Evolutionary conservation across 176 grass and related monocot genomes (phyloP).

Genomic region (Chloris gayana): DNA sequence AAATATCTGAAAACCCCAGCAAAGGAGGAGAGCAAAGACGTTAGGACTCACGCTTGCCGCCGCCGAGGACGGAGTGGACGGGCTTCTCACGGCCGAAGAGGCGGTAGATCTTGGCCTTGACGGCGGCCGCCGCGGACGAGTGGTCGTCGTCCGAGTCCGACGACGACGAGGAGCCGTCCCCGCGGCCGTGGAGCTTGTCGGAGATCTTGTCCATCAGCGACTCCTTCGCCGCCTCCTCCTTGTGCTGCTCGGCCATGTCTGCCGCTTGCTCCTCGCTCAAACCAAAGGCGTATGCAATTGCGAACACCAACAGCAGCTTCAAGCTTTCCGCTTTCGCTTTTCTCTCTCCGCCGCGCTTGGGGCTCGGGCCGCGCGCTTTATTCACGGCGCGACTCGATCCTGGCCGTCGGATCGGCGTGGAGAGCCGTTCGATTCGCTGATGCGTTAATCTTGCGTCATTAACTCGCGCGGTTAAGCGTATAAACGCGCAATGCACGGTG

Average conservation of each 20-base stretch:
- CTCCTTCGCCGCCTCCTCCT: conserved; percentile 54
- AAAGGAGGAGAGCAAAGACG: background rate
- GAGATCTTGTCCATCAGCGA: conserved; percentile 66
- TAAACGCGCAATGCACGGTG: background rate
- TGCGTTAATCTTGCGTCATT: background rate
- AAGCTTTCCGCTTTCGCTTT: background rate
- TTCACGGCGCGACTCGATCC: background rate
- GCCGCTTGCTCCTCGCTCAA: background rate
- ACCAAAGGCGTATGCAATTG: background rate
- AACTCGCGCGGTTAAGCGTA: conserved; percentile 15
- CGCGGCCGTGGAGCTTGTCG: conserved; percentile 53
- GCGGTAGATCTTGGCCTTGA: conserved; percentile 74
- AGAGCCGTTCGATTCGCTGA: background rate
- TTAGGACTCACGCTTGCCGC: conserved; percentile 48
- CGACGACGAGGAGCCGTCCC: conserved; percentile 44
- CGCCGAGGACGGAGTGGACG: conserved; percentile 68
- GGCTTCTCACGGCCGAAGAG: conserved; percentile 64
- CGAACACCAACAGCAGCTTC: background rate
- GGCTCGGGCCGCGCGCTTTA: conserved; percentile 11
- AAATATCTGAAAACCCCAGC: background rate
- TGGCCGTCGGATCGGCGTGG: conserved; percentile 8
- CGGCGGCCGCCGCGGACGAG: conserved; percentile 12
- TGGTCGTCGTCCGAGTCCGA: conserved; percentile 60
- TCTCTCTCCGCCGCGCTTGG: background rate
- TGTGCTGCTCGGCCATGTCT: conserved; percentile 76